Base-by-base conservation (phyloP, 495 filamentous ascomycete species). In the Echria macrotheca region DNA sequence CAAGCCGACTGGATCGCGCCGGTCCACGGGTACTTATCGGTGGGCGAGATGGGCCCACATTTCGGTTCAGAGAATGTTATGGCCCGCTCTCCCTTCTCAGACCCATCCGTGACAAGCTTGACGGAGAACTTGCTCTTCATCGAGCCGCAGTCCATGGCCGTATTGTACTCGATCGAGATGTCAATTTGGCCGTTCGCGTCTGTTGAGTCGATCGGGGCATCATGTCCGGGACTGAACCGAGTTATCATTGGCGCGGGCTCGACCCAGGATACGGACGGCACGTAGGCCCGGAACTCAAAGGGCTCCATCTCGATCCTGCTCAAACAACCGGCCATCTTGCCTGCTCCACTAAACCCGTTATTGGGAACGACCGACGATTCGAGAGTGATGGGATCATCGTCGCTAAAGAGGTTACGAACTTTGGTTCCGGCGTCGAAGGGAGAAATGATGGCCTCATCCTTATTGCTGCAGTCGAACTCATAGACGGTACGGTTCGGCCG, bases 341-440 rank as follows among this genome's bases (percentile, higher is more conserved):
- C 51, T 12, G 51, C 28, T 6, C 12, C 44, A 0, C 41, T 44
- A n/a, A 53, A 56, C 23, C 60, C 64, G n/a, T 82, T 43, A 45
- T 55, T 59, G 8, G 36, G 53, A 5, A 44, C 24, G 8, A 32
- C 11, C 4, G 60, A 57, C 2, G 45, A 18, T 21, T 63, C 59
- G 11, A 86, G 58, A 0, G 58, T 71, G 28, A 75, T 58, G 53
- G 84, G 75, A 23, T 82, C 79, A 44, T 80, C 78, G 1, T 82
- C 81, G 52, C 74, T 80, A 60, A 86, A 84, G n/a, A 88, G 58
- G 57, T 85, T 84, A 54, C 75, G 77, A 52, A 87, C 82, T 1
- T 72, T 77, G 24, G 69, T 77, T 11, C 72, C 76, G 1, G 66
- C 67, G 12, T 67, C 63, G 49, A 81, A 87, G 0, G 84, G 79